Evolutionary conservation across 495 filamentous ascomycete species (phyloP), one percentile per base, ranked within the genome.

Genomic region (Talaromyces thailandensis): DNA sequence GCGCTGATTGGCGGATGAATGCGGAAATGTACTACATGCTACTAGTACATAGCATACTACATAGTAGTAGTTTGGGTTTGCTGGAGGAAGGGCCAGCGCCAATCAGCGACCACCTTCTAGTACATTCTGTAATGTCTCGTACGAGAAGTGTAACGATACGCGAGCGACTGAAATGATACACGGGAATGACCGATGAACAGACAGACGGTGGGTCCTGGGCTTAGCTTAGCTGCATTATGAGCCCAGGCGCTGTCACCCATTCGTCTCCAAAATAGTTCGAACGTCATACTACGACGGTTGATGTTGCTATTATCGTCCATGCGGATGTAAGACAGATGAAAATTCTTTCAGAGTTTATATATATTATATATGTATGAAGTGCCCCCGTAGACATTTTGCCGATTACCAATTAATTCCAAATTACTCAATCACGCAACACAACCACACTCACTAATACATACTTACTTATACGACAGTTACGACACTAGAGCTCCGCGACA

Each of bases 1-100:
- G 23, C 57, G 35, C 32, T 59, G 57, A 59, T 59, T 59, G 57
- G 57, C 14, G 31, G 32, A 25, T 21, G 57, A 45, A 53, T 28
- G 51, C 51, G 51, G 51, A 55, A 26, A 55, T 55, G 18, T 8
- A 11, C 18, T 32, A 21, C 12, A 6, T 43, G 57, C 7, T n/a
- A n/a, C n/a, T n/a, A n/a, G n/a, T n/a, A n/a, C n/a, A n/a, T n/a
- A n/a, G n/a, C n/a, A n/a, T n/a, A n/a, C n/a, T n/a, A n/a, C n/a
- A n/a, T n/a, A n/a, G n/a, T n/a, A n/a, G n/a, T n/a, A n/a, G n/a
- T n/a, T n/a, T n/a, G n/a, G n/a, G n/a, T n/a, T n/a, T n/a, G n/a
- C n/a, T n/a, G n/a, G n/a, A n/a, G n/a, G n/a, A n/a, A n/a, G n/a
- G n/a, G n/a, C n/a, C n/a, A n/a, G n/a, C n/a, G n/a, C n/a, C n/a